Evolutionary conservation across 805 yeast species (phyloP).

Genomic region (Yamadazyma sp.): DNA sequence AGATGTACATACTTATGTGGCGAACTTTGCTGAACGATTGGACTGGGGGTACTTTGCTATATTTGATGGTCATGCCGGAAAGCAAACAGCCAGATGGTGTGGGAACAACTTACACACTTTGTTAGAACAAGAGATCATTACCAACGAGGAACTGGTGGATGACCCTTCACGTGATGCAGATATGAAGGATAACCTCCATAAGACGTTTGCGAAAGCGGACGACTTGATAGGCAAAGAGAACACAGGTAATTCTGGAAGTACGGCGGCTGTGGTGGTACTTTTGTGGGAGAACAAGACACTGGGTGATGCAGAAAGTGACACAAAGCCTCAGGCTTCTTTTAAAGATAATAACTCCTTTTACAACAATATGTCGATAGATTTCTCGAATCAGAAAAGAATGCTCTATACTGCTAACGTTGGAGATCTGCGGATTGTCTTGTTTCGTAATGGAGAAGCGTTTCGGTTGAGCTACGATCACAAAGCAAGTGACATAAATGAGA

Average conservation of each 20-base stretch:
- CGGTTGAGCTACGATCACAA: conserved; percentile 92
- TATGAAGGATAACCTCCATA: conserved; percentile 63
- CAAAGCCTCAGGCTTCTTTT: conserved; percentile 3
- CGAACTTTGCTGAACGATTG: conserved; percentile 84
- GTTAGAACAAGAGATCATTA: conserved; percentile 54
- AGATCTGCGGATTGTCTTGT: conserved; percentile 81
- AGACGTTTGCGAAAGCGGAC: conserved; percentile 77
- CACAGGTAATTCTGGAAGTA: conserved; percentile 81
- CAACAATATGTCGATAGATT: conserved; percentile 6
- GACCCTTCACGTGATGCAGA: conserved; percentile 8
- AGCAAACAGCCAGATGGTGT: conserved; percentile 91
- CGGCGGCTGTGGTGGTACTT: conserved; percentile 91
- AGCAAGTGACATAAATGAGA: conserved; percentile 79
- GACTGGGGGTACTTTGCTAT: conserved; percentile 96
- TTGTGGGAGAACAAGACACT: conserved; percentile 65
- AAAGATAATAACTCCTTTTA: conserved; percentile 6
- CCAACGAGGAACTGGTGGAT: conserved; percentile 17
- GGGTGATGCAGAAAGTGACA: conserved; percentile 10
- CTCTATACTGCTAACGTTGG: conserved; percentile 95
- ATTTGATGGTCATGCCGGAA: conserved; percentile 97
- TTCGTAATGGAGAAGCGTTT: conserved; percentile 70
- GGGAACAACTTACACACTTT: conserved; percentile 78
- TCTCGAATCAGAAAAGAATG: conserved; percentile 58
- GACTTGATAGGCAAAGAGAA: conserved; percentile 56
- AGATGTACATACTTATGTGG: conserved; percentile 90